These are phyloP conservation scores for Quambalaria eucalypti DNA, from an alignment of 1,284 basidiomycete species.

Conservation along the genomic window DNA sequence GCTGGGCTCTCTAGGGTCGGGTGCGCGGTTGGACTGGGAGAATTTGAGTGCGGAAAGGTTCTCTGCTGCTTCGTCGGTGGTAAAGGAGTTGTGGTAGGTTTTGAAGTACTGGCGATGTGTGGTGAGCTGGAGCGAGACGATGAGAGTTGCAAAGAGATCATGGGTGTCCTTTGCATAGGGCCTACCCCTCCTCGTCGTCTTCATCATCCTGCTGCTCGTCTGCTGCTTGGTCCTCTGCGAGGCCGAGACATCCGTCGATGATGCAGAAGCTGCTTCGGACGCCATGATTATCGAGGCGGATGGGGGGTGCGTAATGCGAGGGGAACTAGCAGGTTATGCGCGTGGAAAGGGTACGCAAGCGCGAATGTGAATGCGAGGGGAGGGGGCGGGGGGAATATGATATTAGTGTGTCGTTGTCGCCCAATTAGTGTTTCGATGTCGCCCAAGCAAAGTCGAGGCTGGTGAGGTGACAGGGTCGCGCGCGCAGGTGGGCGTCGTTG, in stretches of 20 bases:
- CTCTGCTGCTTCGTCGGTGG: constrained; percentile 87
- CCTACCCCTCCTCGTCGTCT: constrained; percentile 33
- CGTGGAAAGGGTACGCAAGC: too few relatives aligned
- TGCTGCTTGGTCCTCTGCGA: constrained; percentile 26
- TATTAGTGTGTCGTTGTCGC: too few relatives aligned
- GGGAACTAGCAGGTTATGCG: too few relatives aligned
- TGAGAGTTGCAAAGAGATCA: constrained; percentile 91
- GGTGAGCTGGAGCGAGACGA: constrained; percentile 81
- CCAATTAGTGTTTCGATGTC: too few relatives aligned
- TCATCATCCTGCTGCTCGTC: constrained; percentile 43
- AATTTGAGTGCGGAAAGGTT: constrained; percentile 95
- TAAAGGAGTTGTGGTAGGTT: constrained; percentile 86
- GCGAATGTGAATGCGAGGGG: too few relatives aligned
- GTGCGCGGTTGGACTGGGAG: constrained; percentile 93
- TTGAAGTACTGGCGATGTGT: constrained; percentile 93
- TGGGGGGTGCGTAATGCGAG: not conserved
- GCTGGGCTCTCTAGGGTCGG: constrained; percentile 92
- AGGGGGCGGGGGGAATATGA: too few relatives aligned
- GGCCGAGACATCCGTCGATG: not conserved
- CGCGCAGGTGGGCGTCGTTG: too few relatives aligned
- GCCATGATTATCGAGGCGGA: not conserved
- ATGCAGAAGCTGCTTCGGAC: not conserved
- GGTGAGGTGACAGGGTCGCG: too few relatives aligned
- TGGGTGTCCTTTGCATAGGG: constrained; percentile 66
- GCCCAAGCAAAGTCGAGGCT: too few relatives aligned